Percentiles rank a stretch among this genome's conserved stretches.
These are phyloP conservation scores for Tetrahymena thermophila DNA, from an alignment of 73 alveolate genomes.

Conservation along the genomic window DNA sequence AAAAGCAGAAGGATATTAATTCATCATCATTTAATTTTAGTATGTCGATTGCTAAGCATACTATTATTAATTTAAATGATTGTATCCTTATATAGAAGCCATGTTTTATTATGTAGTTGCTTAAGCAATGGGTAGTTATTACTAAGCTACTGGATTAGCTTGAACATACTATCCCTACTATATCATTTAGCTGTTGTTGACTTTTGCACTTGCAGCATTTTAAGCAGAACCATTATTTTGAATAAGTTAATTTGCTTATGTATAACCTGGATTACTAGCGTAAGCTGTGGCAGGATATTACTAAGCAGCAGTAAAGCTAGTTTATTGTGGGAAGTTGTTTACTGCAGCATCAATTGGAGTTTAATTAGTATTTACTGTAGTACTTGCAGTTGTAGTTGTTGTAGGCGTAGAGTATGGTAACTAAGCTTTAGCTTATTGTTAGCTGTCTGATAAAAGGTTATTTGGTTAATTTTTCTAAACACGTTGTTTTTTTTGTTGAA, in stretches of 20 bases:
- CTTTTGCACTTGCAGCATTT: background rate
- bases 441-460: background rate
- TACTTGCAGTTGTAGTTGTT: background rate
- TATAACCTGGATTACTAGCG: background rate
- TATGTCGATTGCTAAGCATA: background rate
- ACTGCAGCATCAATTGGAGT: background rate
- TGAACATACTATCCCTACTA: background rate
- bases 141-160: background rate
- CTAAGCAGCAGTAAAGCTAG: background rate
- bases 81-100: background rate
- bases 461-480: background rate
- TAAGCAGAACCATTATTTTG: background rate
- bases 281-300: background rate
- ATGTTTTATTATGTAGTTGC: background rate
- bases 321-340: background rate
- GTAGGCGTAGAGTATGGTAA: background rate
- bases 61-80: background rate
- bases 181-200: background rate
- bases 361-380: background rate
- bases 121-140: background rate
- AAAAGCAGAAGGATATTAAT: background rate
- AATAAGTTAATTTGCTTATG: background rate
- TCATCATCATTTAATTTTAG: background rate
- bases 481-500: background rate
- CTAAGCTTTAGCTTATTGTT: background rate